Evolutionary conservation across 441 rosid genomes (phyloP).

Genomic region (Raphanus hybrid): DNA sequence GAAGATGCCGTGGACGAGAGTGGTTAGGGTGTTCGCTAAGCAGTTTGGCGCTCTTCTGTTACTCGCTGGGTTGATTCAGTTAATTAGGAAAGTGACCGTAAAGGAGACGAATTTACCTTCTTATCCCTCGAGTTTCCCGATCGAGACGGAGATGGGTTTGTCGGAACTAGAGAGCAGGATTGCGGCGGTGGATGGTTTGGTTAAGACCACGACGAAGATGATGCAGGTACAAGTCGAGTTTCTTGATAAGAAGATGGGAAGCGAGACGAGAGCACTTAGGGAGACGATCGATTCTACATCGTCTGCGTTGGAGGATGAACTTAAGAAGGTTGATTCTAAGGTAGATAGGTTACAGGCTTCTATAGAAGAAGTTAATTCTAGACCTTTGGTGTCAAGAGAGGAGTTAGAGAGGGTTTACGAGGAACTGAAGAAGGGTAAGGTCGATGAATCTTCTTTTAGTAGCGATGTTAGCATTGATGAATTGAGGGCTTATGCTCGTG

Average conservation of each 20-base stretch:
- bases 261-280: conserved; percentile 58
- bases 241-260: conserved; percentile 70
- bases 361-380: conserved; percentile 54
- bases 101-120: conserved; percentile 39
- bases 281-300: conserved; percentile 56
- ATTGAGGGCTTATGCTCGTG: conserved; percentile 69
- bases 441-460: conserved; percentile 23
- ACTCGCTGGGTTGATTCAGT: conserved; percentile 35
- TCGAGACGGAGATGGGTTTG: conserved; percentile 44
- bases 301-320: conserved; percentile 45
- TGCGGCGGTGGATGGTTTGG: conserved; percentile 71
- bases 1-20: conserved; percentile 67
- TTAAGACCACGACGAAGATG: conserved; percentile 79
- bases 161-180: conserved; percentile 75
- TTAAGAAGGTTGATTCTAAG: conserved; percentile 56
- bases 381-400: conserved; percentile 63
- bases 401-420: conserved; percentile 62
- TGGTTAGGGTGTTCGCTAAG: conserved; percentile 66
- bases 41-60: conserved; percentile 54
- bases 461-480: conserved; percentile 60
- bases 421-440: conserved; percentile 52
- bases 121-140: conserved; percentile 15
- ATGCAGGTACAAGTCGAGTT: conserved; percentile 92
- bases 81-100: conserved; percentile 37
- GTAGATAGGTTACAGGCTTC: conserved; percentile 49